phyloP scores from a whole-genome alignment of 495 filamentous ascomycete species.

The Penicillium robsamsonii region DNA sequence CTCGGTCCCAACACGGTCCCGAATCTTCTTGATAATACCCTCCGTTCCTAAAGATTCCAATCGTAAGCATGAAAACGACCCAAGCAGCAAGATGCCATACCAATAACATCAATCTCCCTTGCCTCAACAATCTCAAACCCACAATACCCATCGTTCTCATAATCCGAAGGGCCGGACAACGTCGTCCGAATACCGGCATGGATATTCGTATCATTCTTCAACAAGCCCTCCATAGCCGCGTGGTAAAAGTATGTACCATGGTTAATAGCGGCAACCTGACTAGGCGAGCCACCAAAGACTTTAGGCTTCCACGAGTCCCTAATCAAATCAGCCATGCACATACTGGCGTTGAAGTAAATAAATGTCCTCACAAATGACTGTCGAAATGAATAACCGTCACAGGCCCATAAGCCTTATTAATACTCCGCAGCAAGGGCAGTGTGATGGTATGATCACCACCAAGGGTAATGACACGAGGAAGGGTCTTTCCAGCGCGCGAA shows the following conservation, averaged over 20 bases:
- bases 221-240: constrained; percentile 65
- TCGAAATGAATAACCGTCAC: constrained; percentile 74
- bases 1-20: constrained; percentile 66
- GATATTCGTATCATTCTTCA: constrained; percentile 79
- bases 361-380: constrained; percentile 55
- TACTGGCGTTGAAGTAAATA: not conserved
- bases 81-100: constrained; percentile 22
- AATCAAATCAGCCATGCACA: not conserved
- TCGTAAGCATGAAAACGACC: not conserved
- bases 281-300: constrained; percentile 68
- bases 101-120: constrained; percentile 75
- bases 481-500: constrained; percentile 55
- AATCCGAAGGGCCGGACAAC: constrained; percentile 66
- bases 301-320: constrained; percentile 66
- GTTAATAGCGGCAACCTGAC: constrained; percentile 66
- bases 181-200: constrained; percentile 84
- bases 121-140: constrained; percentile 82
- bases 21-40: constrained; percentile 73
- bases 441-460: constrained; percentile 68
- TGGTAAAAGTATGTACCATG: constrained; percentile 85
- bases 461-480: constrained; percentile 63
- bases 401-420: constrained; percentile 63
- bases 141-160: constrained; percentile 79
- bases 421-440: constrained; percentile 59
- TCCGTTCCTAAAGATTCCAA: constrained; percentile 31